Conservation (phyloP, 148 eudicot species). For the Bassia scoparia region DNA sequence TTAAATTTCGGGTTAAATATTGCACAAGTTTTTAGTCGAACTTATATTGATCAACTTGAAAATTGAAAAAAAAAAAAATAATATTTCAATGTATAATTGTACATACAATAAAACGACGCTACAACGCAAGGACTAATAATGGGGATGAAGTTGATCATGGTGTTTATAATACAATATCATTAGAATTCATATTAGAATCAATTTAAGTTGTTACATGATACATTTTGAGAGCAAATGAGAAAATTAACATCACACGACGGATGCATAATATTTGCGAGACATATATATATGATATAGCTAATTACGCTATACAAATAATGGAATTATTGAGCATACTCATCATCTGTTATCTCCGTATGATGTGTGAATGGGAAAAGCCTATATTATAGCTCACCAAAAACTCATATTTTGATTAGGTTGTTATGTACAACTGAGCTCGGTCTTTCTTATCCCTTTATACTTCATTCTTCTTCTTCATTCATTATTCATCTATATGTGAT, state of each 20-base stretch:
- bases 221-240: neutral
- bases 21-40: too few species aligned
- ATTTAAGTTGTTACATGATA: neutral
- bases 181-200: neutral
- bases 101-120: too few species aligned
- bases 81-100: neutral
- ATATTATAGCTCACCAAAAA: constrained; percentile 10
- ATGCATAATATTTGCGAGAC: constrained; percentile 3
- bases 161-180: constrained; percentile 5
- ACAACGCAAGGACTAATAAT: neutral
- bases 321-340: neutral
- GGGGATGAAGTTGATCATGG: too few species aligned
- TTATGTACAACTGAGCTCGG: constrained; percentile 27
- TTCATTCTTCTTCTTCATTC: too few species aligned
- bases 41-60: too few species aligned
- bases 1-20: too few species aligned
- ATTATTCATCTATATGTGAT: neutral
- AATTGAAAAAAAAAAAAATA: neutral
- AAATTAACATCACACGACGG: neutral
- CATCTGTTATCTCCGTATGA: constrained; percentile 4
- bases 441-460: neutral
- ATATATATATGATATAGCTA: neutral
- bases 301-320: constrained; percentile 2
- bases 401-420: constrained; percentile 12
- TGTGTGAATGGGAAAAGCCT: constrained; percentile 14